A percentile compares a stretch with the other conserved stretches of the same genome.
Evolutionary conservation across 495 filamentous ascomycete species (phyloP).

Genomic region (Haplographium delicatum): DNA sequence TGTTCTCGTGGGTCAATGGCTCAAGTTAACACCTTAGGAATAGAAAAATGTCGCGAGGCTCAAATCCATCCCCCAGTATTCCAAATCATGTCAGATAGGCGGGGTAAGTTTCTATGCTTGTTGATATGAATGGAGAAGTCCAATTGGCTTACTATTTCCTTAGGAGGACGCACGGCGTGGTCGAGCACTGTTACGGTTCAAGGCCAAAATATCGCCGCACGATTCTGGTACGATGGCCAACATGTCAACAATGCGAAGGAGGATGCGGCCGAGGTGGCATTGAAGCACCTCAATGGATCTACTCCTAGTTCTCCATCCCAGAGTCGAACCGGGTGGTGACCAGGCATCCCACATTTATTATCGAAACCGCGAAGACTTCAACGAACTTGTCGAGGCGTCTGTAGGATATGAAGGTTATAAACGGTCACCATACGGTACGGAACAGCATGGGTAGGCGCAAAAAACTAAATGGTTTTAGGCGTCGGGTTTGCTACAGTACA

Average conservation of each 20-base stretch:
- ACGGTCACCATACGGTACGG: slow-evolving; percentile 20
- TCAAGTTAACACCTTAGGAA: slow-evolving; percentile 22
- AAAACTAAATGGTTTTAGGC: slow-evolving; percentile 20
- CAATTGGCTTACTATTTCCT: slow-evolving; percentile 14
- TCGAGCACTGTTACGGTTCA: slow-evolving; percentile 63
- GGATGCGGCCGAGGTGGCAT: slow-evolving; percentile 76
- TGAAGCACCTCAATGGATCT: slow-evolving; percentile 41
- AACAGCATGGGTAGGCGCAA: slow-evolving; percentile 27
- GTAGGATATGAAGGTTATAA: slow-evolving; percentile 26
- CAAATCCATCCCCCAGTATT: slow-evolving; percentile 55
- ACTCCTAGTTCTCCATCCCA: slow-evolving; percentile 25
- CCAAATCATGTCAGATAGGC: slow-evolving; percentile 71
- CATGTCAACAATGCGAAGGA: slow-evolving; percentile 84
- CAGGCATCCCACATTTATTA: not conserved
- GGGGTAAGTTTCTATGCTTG: slow-evolving; percentile 49
- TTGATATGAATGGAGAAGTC: not conserved
- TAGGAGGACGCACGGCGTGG: slow-evolving; percentile 90
- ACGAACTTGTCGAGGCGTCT: slow-evolving; percentile 9
- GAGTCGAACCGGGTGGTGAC: slow-evolving; percentile 23
- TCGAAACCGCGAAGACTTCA: slow-evolving; percentile 3
- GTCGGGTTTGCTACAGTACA: slow-evolving; percentile 24
- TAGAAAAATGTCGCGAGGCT: slow-evolving; percentile 56
- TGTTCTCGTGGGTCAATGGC: not conserved
- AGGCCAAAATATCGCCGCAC: slow-evolving; percentile 53
- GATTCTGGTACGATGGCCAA: slow-evolving; percentile 89